Base-by-base conservation (phyloP, 163 green algal genomes). In the Volvox carteri region DNA sequence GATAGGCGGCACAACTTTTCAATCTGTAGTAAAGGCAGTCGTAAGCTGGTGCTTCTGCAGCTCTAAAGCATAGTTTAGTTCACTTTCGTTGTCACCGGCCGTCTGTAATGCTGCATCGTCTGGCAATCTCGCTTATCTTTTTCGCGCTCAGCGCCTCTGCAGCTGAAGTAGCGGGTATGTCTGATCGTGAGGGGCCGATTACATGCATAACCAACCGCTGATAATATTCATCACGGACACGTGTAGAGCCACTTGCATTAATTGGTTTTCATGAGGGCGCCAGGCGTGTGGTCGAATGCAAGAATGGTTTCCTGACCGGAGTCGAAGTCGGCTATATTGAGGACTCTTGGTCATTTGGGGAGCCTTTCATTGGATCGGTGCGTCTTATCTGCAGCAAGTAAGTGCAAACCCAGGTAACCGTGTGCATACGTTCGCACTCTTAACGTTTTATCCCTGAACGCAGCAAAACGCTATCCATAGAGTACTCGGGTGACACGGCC, bases 311-410 rank as follows among this genome's bases (percentile, higher is more conserved):
- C 46, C 46, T 87, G 4, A 72, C 35, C 4, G 80, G 80, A 9
- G 33, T 87, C n/a, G 65, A 87, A 37, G 80, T 87, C 0, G 80
- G 80, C 18, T 87, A 44, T 23, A 25, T 87, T 0, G 80, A 87
- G 46, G 80, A 87, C 35, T 9, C 65, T 14, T 87, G 80, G 80
- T 16, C 46, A 28, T 87, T 87, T 23, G 65, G 9, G 1, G 80
- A 87, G 67, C n/a, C 80, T 42, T 87, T 87, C 80, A 87, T 87
- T 42, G 80, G 80, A 54, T 68, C 41, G 25, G n/a, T 87, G 21
- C 65, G 80, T 0, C n/a, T 87, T 5, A 56, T 87, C 11, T 87
- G 80, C 80, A 78, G 58, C 65, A 87, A 56, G 80, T 87, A 39
- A 41, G 79, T 44, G 73, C 8, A n/a, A n/a, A n/a, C n/a, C n/a